Percentiles rank a stretch among this genome's conserved stretches.
phyloP scores from a whole-genome alignment of 306 rosid species.

The Glycyrrhiza uralensis region DNA sequence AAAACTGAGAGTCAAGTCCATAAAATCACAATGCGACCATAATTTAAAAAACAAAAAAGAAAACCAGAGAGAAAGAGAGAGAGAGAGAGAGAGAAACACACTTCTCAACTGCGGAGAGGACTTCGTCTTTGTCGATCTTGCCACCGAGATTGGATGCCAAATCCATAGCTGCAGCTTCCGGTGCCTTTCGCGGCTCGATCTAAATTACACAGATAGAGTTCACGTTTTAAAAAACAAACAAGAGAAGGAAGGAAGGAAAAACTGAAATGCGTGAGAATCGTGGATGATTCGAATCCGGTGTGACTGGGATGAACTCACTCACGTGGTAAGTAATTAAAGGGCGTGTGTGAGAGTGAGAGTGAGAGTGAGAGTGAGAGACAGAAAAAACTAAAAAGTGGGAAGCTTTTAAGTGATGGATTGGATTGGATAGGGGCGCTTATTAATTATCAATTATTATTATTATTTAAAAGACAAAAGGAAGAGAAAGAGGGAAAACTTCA shows the following conservation, averaged over 20 bases:
- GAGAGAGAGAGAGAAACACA: neutral
- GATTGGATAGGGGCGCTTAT: too few species aligned
- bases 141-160: conserved; percentile 91
- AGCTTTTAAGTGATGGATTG: neutral
- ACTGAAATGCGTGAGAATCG: neutral
- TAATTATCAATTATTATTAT: too few species aligned
- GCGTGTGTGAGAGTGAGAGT: too few species aligned
- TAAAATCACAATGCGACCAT: neutral
- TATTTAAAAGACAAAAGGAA: neutral
- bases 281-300: neutral
- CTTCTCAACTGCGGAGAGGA: conserved; percentile 79
- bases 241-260: neutral
- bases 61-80: neutral
- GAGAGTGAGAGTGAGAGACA: neutral
- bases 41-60: neutral
- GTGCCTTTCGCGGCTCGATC: conserved; percentile 23
- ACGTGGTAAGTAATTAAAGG: too few species aligned
- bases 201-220: neutral
- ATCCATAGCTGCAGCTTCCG: conserved; percentile 68
- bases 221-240: neutral
- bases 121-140: conserved; percentile 63
- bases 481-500: too few species aligned
- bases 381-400: neutral
- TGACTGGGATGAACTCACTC: neutral
- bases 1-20: neutral